Percentiles rank a stretch among this genome's conserved stretches.
Conservation (phyloP, 2,329 filamentous ascomycete species). For the Sclerotinia spermophila region DNA sequence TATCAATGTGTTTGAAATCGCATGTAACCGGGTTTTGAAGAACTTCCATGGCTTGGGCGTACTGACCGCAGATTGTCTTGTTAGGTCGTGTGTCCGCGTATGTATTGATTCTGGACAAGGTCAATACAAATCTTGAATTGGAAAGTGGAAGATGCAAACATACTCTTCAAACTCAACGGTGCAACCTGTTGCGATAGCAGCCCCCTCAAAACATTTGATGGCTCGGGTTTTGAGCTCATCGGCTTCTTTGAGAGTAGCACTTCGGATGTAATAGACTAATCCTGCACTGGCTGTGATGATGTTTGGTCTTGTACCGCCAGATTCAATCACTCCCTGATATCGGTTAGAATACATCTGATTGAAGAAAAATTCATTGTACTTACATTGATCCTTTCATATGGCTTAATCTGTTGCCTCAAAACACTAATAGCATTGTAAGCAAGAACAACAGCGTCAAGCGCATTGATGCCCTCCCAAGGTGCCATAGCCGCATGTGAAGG, state of each 20-base stretch:
- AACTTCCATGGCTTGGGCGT: conserved; percentile 23
- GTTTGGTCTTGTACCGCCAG: conserved; percentile 40
- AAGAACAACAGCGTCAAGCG: conserved; percentile 40
- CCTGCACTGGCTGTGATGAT: conserved; percentile 36
- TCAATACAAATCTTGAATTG: neutral
- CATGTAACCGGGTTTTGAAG: conserved; percentile 20
- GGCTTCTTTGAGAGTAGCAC: conserved; percentile 23
- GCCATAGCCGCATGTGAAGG: conserved; percentile 40
- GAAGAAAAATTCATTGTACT: conserved; percentile 35
- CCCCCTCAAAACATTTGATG: conserved; percentile 30
- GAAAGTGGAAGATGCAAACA: neutral
- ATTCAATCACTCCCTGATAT: conserved; percentile 17
- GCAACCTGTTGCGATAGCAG: conserved; percentile 30
- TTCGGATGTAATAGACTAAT: conserved; percentile 26
- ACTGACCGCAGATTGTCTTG: conserved; percentile 24
- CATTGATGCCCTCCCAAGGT: conserved; percentile 42
- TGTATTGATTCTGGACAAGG: conserved; percentile 21
- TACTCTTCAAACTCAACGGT: conserved; percentile 36
- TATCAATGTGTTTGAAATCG: conserved; percentile 19
- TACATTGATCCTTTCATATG: conserved; percentile 38
- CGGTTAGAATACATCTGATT: neutral
- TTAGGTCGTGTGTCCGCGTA: conserved; percentile 29
- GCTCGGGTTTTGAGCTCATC: conserved; percentile 24
- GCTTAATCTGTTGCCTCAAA: conserved; percentile 35
- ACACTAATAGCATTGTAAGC: conserved; percentile 38